Base-by-base conservation (phyloP, 352 stramenopile genomes). In the Phytopythium ostracodes region DNA sequence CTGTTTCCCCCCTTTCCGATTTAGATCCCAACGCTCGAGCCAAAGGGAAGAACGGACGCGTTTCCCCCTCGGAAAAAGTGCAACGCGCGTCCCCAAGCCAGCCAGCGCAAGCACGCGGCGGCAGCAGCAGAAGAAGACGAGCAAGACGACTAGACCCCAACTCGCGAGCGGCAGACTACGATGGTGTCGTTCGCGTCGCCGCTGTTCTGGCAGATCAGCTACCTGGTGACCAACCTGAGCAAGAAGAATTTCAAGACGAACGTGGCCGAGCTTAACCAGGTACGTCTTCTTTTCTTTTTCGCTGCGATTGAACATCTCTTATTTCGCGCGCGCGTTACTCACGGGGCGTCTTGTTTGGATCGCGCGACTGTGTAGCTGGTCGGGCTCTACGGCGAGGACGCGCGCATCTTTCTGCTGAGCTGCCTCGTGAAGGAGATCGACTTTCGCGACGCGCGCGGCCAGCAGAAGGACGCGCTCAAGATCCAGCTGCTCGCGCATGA, bases 171-270 rank as follows among this genome's bases (percentile, higher is more conserved):
- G 33, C 15, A 60, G 52, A 18, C 9, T 36, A 33, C 29, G 33
- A 94, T 96, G 87, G 84, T 94, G 68, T 94, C 87, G 68, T 97
- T 97, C 70, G 88, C 89, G 66, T 96, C 89, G 71, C 91, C 91
- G 64, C 74, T 97, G 40, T 97, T 97, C 73, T 97, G 88, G 89
- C 91, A 97, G 76, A 97, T 97, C 65, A 91, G 95, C 65, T 96
- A 96, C 70, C 75, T 97, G 59, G 88, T 97, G 36, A 95, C 84
- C 35, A 97, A 96, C 73, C 82, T 97, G 55, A 96, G 73, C 76
- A 97, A 97, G 81, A 97, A 97, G 62, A 97, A 96, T 73, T 96
- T 96, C 74, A 97, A 96, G 77, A 91, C 86, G 49, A 96, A 92
- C 57, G 88, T 97, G 57, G 87, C 89, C 15, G 91, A 97, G 75